Base-by-base conservation (phyloP, 805 yeast species). In the Lipomyces yamadae region DNA sequence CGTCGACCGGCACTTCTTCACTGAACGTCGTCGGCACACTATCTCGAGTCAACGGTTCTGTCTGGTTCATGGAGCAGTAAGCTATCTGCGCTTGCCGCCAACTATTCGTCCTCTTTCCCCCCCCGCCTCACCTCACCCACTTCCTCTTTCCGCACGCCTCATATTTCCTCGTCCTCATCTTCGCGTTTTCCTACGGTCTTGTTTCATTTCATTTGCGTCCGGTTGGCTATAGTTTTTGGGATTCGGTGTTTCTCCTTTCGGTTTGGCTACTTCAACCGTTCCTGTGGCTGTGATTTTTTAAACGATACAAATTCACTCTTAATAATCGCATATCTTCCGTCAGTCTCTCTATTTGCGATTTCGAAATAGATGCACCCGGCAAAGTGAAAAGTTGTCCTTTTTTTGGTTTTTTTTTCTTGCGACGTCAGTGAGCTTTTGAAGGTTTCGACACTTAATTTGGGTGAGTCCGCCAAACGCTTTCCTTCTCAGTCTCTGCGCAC, bases 1-100 rank as follows among this genome's bases (percentile, higher is more conserved):
- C 63, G 54, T 56, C 59, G 45, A 60, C 60, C 58, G 62, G 42
- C 65, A 34, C 63, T 61, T 65, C 68, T 62, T 61, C 48, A 53
- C 58, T 65, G 65, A 61, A 30, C 61, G 54, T 56, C 42, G 39
- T 55, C 60, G 45, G 50, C 24, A 24, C 24, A 42, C 58, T 53
- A n/a, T 52, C 56, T 52, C 59, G 59, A 33, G 62, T 50, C 63
- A 37, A 32, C 62, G 54, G 59, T 61, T 54, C n/a, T 24, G 13
- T 24, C 35, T 34, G 35, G 55, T 33, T 30, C 39, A 50, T 57
- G 64, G 64, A 61, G 64, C 29, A 45, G 56, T 58, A 39, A 33
- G n/a, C 48, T 42, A 6, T 42, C 48, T 42, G 48, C 48, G 48
- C 48, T 42, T 42, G 48, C n/a, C 48, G 48, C 48, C n/a, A 42